Evolutionary conservation across 2,329 filamentous ascomycete genomes (phyloP).

Genomic region (Blastomyces percursus): DNA sequence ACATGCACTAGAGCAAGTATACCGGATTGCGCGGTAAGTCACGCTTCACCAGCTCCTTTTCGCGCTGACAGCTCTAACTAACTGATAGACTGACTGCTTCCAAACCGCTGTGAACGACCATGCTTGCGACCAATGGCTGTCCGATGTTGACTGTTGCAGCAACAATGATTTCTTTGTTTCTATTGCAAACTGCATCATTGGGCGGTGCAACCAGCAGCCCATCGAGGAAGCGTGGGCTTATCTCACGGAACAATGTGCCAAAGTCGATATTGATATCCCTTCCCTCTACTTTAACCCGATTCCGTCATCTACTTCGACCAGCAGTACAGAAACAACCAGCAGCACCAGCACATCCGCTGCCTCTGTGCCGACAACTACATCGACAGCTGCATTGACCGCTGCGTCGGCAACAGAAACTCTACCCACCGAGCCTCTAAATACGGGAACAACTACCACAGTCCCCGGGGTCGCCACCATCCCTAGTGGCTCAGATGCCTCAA

Average conservation of each 20-base stretch:
- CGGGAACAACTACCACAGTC: background rate
- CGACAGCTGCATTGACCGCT: background rate
- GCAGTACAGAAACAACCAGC: background rate
- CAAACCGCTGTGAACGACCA: background rate
- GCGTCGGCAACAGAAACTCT: background rate
- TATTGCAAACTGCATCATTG: background rate
- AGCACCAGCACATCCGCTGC: background rate
- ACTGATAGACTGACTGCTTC: background rate
- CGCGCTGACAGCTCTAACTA: background rate
- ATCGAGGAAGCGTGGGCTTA: background rate
- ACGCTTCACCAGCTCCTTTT: background rate
- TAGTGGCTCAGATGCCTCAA: background rate
- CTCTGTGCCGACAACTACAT: background rate
- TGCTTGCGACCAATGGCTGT: background rate
- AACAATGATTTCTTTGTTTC: background rate
- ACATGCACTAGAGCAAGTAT: background rate
- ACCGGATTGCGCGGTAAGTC: background rate
- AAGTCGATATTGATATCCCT: background rate
- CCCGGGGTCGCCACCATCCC: too few relatives aligned
- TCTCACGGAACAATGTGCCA: background rate
- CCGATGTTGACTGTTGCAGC: background rate
- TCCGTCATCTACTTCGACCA: background rate
- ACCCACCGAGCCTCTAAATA: background rate
- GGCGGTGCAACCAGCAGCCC: background rate
- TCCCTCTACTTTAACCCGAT: background rate